Conservation (phyloP, 306 rosid species). For the Arachis stenosperma region DNA sequence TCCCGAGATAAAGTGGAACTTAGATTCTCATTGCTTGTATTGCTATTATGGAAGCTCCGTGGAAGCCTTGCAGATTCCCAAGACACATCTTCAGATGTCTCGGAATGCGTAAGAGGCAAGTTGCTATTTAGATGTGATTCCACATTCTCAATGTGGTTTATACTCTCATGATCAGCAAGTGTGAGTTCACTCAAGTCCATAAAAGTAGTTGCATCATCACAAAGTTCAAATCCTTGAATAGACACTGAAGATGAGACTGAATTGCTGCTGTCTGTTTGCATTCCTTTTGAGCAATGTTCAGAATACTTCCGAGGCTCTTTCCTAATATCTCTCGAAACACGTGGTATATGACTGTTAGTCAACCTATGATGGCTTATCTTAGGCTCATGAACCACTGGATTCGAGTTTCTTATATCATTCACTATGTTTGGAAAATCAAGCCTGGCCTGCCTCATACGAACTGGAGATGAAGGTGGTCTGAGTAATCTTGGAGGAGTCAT, state of each 20-base stretch:
- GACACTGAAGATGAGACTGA: conserved; percentile 78
- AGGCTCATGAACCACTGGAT: conserved; percentile 50
- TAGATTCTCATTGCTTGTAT: conserved; percentile 31
- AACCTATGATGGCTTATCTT: conserved; percentile 48
- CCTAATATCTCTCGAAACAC: conserved; percentile 46
- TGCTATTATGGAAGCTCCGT: conserved; percentile 22
- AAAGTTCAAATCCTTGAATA: conserved; percentile 69
- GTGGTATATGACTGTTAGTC: conserved; percentile 47
- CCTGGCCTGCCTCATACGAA: conserved; percentile 54
- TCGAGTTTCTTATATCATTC: conserved; percentile 39
- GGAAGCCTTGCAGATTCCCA: conserved; percentile 28
- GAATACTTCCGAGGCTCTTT: conserved; percentile 53
- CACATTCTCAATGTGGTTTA: conserved; percentile 43
- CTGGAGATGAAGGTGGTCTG: conserved; percentile 59
- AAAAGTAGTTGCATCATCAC: conserved; percentile 70
- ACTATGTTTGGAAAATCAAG: conserved; percentile 56
- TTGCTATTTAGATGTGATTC: conserved; percentile 45
- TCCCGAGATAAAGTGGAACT: conserved; percentile 36
- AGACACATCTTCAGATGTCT: conserved; percentile 38
- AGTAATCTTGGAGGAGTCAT: conserved; percentile 64
- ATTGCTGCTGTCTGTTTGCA: conserved; percentile 64
- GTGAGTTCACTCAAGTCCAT: conserved; percentile 56
- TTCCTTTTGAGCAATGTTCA: conserved; percentile 62
- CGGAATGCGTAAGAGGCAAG: conserved; percentile 42
- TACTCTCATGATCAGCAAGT: conserved; percentile 44